Percentiles rank a stretch among this genome's conserved stretches.
Conservation (phyloP, 139 green algal genomes). For the Choricystis sp. region DNA sequence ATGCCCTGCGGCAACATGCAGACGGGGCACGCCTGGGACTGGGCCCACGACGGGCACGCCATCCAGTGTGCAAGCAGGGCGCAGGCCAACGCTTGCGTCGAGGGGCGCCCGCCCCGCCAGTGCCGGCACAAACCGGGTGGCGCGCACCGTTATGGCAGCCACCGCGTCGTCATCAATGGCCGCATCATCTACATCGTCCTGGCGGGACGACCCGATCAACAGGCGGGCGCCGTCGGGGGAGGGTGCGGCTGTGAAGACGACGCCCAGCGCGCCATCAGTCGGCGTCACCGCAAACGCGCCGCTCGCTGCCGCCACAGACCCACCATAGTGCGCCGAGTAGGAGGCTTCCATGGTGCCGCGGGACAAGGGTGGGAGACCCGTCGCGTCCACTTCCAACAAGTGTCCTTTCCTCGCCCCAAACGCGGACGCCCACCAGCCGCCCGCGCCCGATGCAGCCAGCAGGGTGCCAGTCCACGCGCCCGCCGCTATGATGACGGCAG, state of each 20-base stretch:
- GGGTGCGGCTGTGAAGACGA: constrained; percentile 64
- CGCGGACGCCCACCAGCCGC: constrained; percentile 16
- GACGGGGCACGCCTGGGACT: constrained; percentile 20
- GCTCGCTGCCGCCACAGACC: not conserved
- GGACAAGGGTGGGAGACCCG: constrained; percentile 19
- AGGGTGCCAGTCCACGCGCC: constrained; percentile 42
- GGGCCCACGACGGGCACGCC: too few relatives aligned
- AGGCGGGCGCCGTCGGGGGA: constrained; percentile 32
- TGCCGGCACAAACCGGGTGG: constrained; percentile 32
- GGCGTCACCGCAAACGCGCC: not conserved
- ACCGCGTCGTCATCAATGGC: constrained; percentile 7
- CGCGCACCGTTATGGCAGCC: constrained; percentile 34
- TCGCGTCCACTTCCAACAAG: constrained; percentile 39
- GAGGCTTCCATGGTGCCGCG: constrained; percentile 60
- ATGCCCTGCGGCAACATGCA: constrained; percentile 53
- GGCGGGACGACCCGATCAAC: constrained; percentile 38
- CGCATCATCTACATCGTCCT: constrained; percentile 43
- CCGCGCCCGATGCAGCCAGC: constrained; percentile 1
- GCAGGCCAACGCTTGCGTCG: constrained; percentile 22
- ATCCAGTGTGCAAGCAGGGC: too few relatives aligned
- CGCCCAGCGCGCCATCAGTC: not conserved
- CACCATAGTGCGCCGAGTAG: constrained; percentile 38
- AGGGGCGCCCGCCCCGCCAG: constrained; percentile 7
- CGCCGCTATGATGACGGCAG: constrained; percentile 36
- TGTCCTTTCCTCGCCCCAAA: constrained; percentile 40